Evolutionary conservation across 306 rosid species (phyloP).

Genomic region (Inga laurina): DNA sequence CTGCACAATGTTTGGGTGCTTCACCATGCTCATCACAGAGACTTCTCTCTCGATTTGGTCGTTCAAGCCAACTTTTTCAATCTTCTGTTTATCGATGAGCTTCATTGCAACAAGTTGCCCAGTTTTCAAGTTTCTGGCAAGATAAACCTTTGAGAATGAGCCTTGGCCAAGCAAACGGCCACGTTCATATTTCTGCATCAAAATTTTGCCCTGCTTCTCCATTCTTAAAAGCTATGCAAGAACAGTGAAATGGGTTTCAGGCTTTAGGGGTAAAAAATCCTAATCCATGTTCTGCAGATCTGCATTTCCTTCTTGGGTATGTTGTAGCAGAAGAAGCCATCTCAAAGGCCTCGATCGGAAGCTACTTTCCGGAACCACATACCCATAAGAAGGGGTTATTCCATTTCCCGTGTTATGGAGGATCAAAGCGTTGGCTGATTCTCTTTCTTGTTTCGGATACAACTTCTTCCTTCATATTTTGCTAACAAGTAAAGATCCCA

Average conservation of each 20-base stretch:
- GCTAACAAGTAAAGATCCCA: conserved; percentile 2
- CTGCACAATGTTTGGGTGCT: conserved; percentile 65
- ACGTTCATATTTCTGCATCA: conserved; percentile 55
- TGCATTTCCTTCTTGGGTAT: background rate
- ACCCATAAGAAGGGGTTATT: conserved; percentile 24
- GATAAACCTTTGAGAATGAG: conserved; percentile 61
- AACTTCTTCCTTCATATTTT: background rate
- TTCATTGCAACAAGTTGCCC: conserved; percentile 56
- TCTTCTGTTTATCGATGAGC: conserved; percentile 54
- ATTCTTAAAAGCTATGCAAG: background rate
- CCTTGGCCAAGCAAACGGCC: conserved; percentile 64
- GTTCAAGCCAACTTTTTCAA: conserved; percentile 44
- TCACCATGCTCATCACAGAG: conserved; percentile 48
- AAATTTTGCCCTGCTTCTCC: conserved; percentile 36
- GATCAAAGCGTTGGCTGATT: background rate
- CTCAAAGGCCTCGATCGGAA: background rate
- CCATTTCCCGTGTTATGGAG: background rate
- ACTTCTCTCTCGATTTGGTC: conserved; percentile 70
- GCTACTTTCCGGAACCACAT: conserved; percentile 21
- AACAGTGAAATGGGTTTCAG: background rate
- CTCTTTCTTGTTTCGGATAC: background rate
- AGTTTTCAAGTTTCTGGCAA: conserved; percentile 48
- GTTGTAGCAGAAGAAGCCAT: background rate
- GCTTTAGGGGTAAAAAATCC: background rate
- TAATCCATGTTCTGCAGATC: background rate